phyloP scores from a whole-genome alignment of 331 rosid species.

The Malus hybrid region DNA sequence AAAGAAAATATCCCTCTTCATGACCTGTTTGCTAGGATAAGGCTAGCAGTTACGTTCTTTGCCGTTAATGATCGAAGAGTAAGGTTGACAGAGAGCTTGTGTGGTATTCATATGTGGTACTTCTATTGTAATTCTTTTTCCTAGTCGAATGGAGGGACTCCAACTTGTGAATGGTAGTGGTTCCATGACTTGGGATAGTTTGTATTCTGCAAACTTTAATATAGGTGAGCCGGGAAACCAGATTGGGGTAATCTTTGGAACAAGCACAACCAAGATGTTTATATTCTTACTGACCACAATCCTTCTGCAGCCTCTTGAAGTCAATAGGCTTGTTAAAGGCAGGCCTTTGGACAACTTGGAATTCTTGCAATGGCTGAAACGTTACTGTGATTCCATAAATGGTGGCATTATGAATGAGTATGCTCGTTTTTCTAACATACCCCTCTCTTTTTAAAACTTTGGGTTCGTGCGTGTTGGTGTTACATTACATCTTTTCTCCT shows the following conservation, averaged over 20 bases:
- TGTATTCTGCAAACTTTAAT: not conserved
- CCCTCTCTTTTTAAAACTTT: not conserved
- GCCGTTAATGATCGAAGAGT: not conserved
- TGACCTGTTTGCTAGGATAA: not conserved
- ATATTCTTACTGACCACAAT: constrained; percentile 10
- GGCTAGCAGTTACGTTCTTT: not conserved
- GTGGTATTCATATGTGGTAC: not conserved
- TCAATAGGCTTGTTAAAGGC: constrained; percentile 90
- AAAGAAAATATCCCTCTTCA: not conserved
- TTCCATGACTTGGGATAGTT: not conserved
- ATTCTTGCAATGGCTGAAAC: constrained; percentile 97
- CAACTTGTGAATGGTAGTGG: not conserved
- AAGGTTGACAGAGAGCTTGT: not conserved
- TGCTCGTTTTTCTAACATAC: constrained; percentile 10
- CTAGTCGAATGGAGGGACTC: not conserved
- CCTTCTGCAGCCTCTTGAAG: constrained; percentile 77
- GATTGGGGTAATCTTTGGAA: not conserved
- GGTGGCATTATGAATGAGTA: constrained; percentile 99
- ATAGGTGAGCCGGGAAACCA: not conserved
- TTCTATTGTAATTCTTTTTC: not conserved
- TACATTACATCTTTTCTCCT: not conserved
- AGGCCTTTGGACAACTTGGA: constrained; percentile 96
- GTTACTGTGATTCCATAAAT: constrained; percentile 92
- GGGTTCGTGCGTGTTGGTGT: not conserved
- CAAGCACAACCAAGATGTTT: not conserved